Percentiles rank a stretch among this genome's conserved stretches.
Conservation (phyloP, 1,284 basidiomycete species). For the Ustilago esculenta region DNA sequence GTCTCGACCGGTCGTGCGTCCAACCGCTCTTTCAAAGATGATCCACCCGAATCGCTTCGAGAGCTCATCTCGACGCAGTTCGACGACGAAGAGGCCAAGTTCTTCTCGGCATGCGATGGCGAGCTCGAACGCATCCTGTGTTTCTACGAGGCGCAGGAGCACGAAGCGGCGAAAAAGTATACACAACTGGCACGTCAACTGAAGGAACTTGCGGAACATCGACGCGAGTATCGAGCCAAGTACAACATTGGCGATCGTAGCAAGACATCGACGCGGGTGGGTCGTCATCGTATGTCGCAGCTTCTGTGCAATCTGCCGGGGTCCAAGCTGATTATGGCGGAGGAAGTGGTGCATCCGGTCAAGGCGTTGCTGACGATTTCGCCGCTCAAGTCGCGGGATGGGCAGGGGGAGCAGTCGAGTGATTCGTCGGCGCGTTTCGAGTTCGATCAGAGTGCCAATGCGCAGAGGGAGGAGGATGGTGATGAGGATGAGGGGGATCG, state of each 20-base stretch:
- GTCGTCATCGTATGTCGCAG: slow-evolving; percentile 26
- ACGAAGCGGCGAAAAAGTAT: slow-evolving; percentile 74
- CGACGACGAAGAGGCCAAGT: slow-evolving; percentile 79
- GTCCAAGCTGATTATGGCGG: slow-evolving; percentile 3
- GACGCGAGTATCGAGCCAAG: slow-evolving; percentile 54
- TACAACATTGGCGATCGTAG: slow-evolving; percentile 31
- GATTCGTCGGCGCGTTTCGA: background rate
- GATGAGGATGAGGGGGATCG: slow-evolving; percentile 54
- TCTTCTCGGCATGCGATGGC: slow-evolving; percentile 50
- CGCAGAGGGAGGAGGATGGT: slow-evolving; percentile 11
- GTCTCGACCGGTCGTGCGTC: slow-evolving; percentile 15
- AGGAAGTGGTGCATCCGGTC: slow-evolving; percentile 14
- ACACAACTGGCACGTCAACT: slow-evolving; percentile 77
- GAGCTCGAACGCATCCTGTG: slow-evolving; percentile 53
- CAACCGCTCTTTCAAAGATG: slow-evolving; percentile 18
- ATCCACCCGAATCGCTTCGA: slow-evolving; percentile 21
- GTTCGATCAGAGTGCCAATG: slow-evolving; percentile 15
- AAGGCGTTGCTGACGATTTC: slow-evolving; percentile 10
- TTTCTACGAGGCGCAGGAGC: slow-evolving; percentile 81
- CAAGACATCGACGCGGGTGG: background rate
- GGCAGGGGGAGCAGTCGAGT: background rate
- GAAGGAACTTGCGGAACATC: slow-evolving; percentile 60
- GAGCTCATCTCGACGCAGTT: slow-evolving; percentile 69
- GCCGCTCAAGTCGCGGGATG: background rate
- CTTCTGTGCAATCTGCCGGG: slow-evolving; percentile 32